Evolutionary conservation across 2,329 filamentous ascomycete species (phyloP), one percentile per base, ranked within the genome.

Genomic region (Calonectria honghensis): DNA sequence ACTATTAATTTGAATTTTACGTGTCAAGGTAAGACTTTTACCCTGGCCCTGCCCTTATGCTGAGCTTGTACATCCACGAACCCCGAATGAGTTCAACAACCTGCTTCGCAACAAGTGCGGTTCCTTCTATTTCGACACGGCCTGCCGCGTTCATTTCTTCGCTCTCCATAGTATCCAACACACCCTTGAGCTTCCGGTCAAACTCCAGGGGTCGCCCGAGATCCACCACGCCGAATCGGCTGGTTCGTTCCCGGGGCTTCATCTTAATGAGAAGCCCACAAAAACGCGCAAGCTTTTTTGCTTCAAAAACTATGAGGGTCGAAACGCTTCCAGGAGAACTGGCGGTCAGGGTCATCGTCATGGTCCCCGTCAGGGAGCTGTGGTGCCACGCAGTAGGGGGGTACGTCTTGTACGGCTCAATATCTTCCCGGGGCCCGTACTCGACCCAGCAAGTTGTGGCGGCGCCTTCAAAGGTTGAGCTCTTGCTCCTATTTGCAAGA

Each of bases 401-500:
- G 29, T 71, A 74, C 0, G 18, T 59, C 6, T 16, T n/a, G 3
- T 74, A 5, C 7, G 54, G 70, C 7, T 73, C 52, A 6, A 76
- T 20, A 4, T 39, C 32, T 1, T 48, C 7, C 13, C 61, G 37
- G 2, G 65, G 27, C 9, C 61, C 74, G 10, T 75, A 77, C 18
- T 67, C 70, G 32, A 77, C 31, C 70, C 57, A 73, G 20, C 75
- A 78, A 13, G 67, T 69, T 6, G 37, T 71, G 0, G 72, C 67
- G 4, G 41, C 51, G 0, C 65, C 73, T 1, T 68, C 70, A n/a
- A 24, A n/a, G 5, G 41, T 57, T 0, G 68, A 52, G 0, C 24
- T 27, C 16, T 29, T 70, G 27, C 66, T 69, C 31, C 73, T 65
- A 41, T 76, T 77, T 1, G 64, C 57, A 24, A 78, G 20, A 39